Percentiles rank a stretch among this genome's conserved stretches.
These are phyloP conservation scores for Fraxinus greggii DNA, from an alignment of 305 asterid genomes.

Conservation along the genomic window DNA sequence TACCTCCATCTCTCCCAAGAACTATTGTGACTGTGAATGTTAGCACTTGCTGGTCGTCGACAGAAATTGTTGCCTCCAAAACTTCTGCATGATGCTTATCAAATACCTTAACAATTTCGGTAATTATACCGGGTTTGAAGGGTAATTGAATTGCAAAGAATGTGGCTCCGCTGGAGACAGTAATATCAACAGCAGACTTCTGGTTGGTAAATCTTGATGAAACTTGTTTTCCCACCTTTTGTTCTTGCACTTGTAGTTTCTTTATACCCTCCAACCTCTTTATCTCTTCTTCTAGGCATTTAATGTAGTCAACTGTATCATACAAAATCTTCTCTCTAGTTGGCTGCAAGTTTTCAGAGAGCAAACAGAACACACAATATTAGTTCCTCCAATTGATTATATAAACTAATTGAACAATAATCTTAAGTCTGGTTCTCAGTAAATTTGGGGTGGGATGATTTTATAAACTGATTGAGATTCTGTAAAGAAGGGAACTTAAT, in stretches of 20 bases:
- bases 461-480: background rate
- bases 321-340: conserved; percentile 41
- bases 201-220: conserved; percentile 30
- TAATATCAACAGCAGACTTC: conserved; percentile 35
- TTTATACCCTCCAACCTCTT: conserved; percentile 48
- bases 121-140: conserved; percentile 38
- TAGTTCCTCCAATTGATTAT: background rate
- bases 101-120: conserved; percentile 41
- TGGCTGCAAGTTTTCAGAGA: conserved; percentile 35
- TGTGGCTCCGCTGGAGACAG: conserved; percentile 39
- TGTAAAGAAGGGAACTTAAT: background rate
- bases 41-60: conserved; percentile 37
- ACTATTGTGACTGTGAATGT: conserved; percentile 48
- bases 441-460: background rate
- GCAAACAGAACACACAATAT: background rate
- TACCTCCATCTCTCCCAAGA: conserved; percentile 35
- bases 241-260: conserved; percentile 28
- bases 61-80: conserved; percentile 51
- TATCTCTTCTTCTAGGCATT: conserved; percentile 46
- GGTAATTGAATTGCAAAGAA: conserved; percentile 51
- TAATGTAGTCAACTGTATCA: conserved; percentile 46
- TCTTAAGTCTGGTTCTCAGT: background rate
- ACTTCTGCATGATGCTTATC: conserved; percentile 53
- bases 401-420: background rate
- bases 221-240: conserved; percentile 17